Evolutionary conservation across 495 filamentous ascomycete genomes (phyloP).

Genomic region (Sporormia fimetaria): DNA sequence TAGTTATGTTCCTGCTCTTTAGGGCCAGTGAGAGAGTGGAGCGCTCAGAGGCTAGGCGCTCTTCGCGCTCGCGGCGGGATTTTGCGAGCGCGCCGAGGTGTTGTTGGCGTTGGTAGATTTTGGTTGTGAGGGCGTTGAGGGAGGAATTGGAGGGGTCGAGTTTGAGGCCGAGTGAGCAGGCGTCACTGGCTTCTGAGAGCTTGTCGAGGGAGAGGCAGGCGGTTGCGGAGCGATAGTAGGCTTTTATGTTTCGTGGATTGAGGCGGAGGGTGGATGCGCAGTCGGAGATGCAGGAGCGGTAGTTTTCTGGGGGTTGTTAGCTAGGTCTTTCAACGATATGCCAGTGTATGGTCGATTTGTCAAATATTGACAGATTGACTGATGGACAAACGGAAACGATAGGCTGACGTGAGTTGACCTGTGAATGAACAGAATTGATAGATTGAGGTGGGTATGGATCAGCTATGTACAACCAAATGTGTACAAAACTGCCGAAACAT

Average conservation of each 20-base stretch:
- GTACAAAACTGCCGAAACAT: neutral
- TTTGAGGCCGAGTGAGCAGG: constrained; percentile 54
- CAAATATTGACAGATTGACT: neutral
- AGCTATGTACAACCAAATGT: constrained; percentile 1
- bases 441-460: constrained; percentile 3
- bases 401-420: no score
- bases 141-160: constrained; percentile 55
- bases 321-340: neutral
- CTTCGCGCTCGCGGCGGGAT: constrained; percentile 37
- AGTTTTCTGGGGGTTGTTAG: constrained; percentile 49
- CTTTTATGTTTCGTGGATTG: constrained; percentile 71
- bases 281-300: constrained; percentile 70
- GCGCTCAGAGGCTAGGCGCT: constrained; percentile 41
- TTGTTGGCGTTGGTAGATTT: constrained; percentile 23
- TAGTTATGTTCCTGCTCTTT: constrained; percentile 58
- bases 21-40: constrained; percentile 57
- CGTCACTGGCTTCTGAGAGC: constrained; percentile 63
- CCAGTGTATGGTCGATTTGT: neutral
- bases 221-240: constrained; percentile 68
- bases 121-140: constrained; percentile 33
- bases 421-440: neutral
- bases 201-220: constrained; percentile 66
- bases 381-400: neutral
- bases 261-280: constrained; percentile 68
- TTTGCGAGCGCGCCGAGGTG: constrained; percentile 27